phyloP scores from a whole-genome alignment of 1,284 basidiomycete species.

The Coniophora puteana region DNA sequence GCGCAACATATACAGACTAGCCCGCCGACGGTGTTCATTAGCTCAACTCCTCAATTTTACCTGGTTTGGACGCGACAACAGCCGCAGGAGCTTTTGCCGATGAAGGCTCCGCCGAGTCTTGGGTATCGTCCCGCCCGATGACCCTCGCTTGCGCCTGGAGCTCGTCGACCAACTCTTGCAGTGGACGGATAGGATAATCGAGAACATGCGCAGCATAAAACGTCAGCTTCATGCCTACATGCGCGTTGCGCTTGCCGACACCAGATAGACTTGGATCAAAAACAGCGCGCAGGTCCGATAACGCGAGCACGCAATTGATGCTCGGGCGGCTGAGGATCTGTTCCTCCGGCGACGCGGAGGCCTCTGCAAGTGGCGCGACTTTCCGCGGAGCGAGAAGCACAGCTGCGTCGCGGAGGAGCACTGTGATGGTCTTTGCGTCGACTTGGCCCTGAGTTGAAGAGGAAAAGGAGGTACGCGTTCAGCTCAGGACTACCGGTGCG shows the following conservation, averaged over 20 bases:
- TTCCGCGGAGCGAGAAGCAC: slow-evolving; percentile 44
- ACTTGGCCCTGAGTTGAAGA: slow-evolving; percentile 40
- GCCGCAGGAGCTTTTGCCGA: too few relatives aligned
- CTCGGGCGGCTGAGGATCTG: slow-evolving; percentile 3
- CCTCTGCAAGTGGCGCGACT: slow-evolving; percentile 24
- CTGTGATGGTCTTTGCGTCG: slow-evolving; percentile 40
- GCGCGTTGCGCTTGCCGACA: slow-evolving; percentile 8
- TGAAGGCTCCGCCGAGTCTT: too few relatives aligned
- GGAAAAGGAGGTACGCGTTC: too few relatives aligned
- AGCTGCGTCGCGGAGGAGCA: slow-evolving; percentile 52
- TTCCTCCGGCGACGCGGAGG: slow-evolving; percentile 6
- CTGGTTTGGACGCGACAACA: too few relatives aligned
- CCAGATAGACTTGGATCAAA: slow-evolving; percentile 12
- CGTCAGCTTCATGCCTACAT: slow-evolving; percentile 15
- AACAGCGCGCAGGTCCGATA: slow-evolving; percentile 23
- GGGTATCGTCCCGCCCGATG: slow-evolving; percentile 11
- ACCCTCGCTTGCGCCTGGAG: slow-evolving; percentile 22
- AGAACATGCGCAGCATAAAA: slow-evolving; percentile 44
- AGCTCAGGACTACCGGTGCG: too few relatives aligned
- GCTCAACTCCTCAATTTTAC: slow-evolving; percentile 1
- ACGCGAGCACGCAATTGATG: slow-evolving; percentile 21
- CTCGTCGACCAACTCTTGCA: slow-evolving; percentile 43
- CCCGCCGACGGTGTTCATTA: background rate
- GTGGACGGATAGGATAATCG: slow-evolving; percentile 23
- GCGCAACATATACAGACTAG: too few relatives aligned